Base-by-base conservation (phyloP, 768 basidiomycete genomes). In the Pholiota molesta region DNA sequence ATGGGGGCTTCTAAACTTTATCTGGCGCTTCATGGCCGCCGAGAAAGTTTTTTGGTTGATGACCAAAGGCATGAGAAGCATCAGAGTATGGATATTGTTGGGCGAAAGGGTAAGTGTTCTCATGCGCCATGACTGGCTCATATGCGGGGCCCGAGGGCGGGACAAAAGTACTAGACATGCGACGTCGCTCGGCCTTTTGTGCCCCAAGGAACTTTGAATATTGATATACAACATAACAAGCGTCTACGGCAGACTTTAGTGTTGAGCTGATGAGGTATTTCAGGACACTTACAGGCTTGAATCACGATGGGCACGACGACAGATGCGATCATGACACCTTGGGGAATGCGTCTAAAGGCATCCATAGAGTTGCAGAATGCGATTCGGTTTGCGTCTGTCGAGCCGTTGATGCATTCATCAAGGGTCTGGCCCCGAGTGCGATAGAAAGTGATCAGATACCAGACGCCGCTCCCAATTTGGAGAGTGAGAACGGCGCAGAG, bases 241-340 rank as follows among this genome's bases (percentile, higher is more conserved):
- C 77, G 65, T 81, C 79, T 81, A 44, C 29, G 28, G 61, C 63
- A 13, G 60, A 55, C 54, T 55, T 62, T 14, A 55, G 60, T 55
- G 17, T 9, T 39, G 26, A 35, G 21, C 14, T 17, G n/a, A 33
- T 17, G 37, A 47, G 9, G 52, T 28, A 60, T 10, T 31, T n/a
- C 44, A 57, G 35, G 10, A 45, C 35, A 74, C 79, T 70, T 61
- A 79, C 80, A 80, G 26, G 69, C 71, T 69, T 78, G 75, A 39
- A 78, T 58, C 28, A 80, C 57, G 45, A 79, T 68, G 17, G 79
- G 77, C 40, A 79, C 64, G n/a, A 77, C 63, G 17, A 72, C 61
- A 19, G 70, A 66, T n/a, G 73, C 72, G 61, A 79, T 69, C 47
- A 77, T 45, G 17, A 57, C 67, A 31, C 71, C 75, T 61, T 72